A percentile compares a stretch with the other conserved stretches of the same genome.
These are phyloP conservation scores for Blakeslea trispora DNA, from an alignment of 371 early-diverging fungal genomes.

Conservation along the genomic window DNA sequence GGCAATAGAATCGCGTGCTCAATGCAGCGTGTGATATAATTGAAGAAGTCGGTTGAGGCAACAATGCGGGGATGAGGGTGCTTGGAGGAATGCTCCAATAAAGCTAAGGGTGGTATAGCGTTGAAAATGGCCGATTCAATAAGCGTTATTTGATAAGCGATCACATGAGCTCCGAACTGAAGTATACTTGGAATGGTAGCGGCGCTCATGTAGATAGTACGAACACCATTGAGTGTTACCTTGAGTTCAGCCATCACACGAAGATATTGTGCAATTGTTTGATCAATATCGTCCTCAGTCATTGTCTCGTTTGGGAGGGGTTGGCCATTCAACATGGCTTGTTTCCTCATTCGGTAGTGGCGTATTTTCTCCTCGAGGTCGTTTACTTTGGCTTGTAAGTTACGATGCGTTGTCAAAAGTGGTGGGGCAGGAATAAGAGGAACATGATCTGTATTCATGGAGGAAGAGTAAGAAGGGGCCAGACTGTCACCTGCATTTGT, in stretches of 20 bases:
- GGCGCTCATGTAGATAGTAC: slow-evolving; percentile 59
- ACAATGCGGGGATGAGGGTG: slow-evolving; percentile 69
- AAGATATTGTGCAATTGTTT: slow-evolving; percentile 48
- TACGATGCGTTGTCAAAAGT: slow-evolving; percentile 55
- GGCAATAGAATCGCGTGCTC: slow-evolving; percentile 73
- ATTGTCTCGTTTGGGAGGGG: slow-evolving; percentile 7
- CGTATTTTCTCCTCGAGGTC: slow-evolving; percentile 41
- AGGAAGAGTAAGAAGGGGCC: slow-evolving; percentile 29
- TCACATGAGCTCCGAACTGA: slow-evolving; percentile 65
- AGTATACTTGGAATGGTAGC: slow-evolving; percentile 65
- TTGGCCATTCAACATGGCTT: slow-evolving; percentile 13
- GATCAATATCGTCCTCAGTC: slow-evolving; percentile 46
- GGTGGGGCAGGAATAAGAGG: slow-evolving; percentile 63
- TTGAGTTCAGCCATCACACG: slow-evolving; percentile 47
- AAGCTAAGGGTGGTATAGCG: slow-evolving; percentile 65
- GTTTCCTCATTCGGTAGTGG: slow-evolving; percentile 28
- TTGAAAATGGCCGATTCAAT: slow-evolving; percentile 74
- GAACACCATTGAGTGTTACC: slow-evolving; percentile 57
- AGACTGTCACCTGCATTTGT: slow-evolving; percentile 51
- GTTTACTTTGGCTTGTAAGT: slow-evolving; percentile 41
- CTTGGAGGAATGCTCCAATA: slow-evolving; percentile 69
- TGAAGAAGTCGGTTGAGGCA: slow-evolving; percentile 82
- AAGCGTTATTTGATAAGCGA: slow-evolving; percentile 75
- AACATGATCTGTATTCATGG: slow-evolving; percentile 38
- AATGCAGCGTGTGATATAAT: slow-evolving; percentile 75